phyloP scores from a whole-genome alignment of 352 stramenopile species.

The Phytophthora multivora region DNA sequence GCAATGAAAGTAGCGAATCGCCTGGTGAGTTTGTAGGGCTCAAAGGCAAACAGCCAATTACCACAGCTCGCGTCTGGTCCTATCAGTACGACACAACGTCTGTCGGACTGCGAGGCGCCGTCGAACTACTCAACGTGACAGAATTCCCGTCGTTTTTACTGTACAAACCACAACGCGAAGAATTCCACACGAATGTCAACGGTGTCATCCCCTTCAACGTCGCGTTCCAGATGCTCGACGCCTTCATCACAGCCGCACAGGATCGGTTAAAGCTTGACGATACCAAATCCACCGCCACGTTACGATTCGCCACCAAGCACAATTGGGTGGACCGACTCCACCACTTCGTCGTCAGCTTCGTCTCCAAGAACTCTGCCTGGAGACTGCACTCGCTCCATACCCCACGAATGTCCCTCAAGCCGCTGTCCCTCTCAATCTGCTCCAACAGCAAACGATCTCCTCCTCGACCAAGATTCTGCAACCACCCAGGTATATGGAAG shows the following conservation, averaged over 20 bases:
- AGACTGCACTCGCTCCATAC: constrained; percentile 39
- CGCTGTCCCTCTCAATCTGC: constrained; percentile 8
- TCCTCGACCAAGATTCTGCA: constrained; percentile 31
- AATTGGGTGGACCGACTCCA: constrained; percentile 50
- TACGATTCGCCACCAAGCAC: constrained; percentile 38
- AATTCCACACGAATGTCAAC: no score
- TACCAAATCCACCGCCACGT: no score
- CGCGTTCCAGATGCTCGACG: no score
- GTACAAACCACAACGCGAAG: constrained; percentile 21
- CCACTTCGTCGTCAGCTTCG: constrained; percentile 28
- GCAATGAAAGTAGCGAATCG: background rate
- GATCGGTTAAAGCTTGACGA: no score
- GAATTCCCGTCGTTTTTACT: constrained; percentile 38
- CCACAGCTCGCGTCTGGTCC: constrained; percentile 26
- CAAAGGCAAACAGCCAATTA: constrained; percentile 21
- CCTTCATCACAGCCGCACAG: no score
- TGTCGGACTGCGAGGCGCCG: constrained; percentile 34
- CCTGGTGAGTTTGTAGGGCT: constrained; percentile 18
- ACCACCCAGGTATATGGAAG: constrained; percentile 31
- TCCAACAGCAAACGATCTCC: constrained; percentile 4
- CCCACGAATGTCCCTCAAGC: background rate
- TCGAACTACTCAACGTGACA: constrained; percentile 32
- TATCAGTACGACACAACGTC: constrained; percentile 51
- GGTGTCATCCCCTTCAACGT: no score
- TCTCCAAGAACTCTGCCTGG: constrained; percentile 21